Evolutionary conservation across 2,329 filamentous ascomycete genomes (phyloP), one percentile per base, ranked within the genome.

Genomic region (Phialemonium atrogriseum): DNA sequence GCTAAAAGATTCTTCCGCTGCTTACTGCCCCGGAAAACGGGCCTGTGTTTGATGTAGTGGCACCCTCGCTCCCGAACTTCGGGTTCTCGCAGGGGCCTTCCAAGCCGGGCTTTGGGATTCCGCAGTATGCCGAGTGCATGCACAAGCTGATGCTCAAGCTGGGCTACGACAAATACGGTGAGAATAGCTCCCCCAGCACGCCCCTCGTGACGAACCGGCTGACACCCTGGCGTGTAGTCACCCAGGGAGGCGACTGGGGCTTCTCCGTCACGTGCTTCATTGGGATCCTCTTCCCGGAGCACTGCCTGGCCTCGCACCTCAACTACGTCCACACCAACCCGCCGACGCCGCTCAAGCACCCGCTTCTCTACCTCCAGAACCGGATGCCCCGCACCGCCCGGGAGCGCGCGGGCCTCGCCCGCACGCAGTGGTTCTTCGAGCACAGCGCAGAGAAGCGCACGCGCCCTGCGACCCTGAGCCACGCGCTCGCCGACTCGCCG

Each of bases 241-340:
- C 64, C 0, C 72, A 83, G 54, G 78, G 77, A 40, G 81, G 81
- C 17, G 80, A 85, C 47, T 84, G 78, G 80, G 82, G 80, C 12
- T 75, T 67, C 48, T 64, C 68, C 43, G 70, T 86, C 43, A 78
- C 77, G 9, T 69, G 80, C 4, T 54, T 66, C 8, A 69, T 87
- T 34, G 72, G 71, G 1, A 50, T 69, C 5, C 50, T 70, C 2
- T 84, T 80, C 42, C 74, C 77, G 0, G 39, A 67, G 3, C 53
- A 68, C 37, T 68, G 70, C 43, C 62, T 69, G 40, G 76, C 75
- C 20, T 68, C 64, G 4, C 80, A 84, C 49, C 59, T 80, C 41
- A 81, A 84, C 52, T 56, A 65, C 37, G 58, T 71, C 35, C 47
- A 44, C 10, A 62, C 68, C 3, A 42, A 47, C 2, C 58, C 68